Evolutionary conservation across 306 rosid species (phyloP).

Genomic region (Cajanus cajan): DNA sequence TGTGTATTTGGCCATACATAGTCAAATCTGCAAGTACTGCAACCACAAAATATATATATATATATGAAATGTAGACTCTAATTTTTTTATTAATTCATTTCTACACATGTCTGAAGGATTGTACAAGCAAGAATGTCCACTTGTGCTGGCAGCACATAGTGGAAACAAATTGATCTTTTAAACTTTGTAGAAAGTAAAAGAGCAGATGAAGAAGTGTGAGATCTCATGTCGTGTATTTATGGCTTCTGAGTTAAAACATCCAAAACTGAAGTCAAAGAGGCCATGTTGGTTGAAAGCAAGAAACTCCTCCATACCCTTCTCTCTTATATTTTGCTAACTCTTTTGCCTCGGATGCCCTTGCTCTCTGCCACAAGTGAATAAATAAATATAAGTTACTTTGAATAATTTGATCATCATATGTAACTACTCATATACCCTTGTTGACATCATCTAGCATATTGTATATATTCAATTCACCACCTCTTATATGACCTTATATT

Average conservation of each 20-base stretch:
- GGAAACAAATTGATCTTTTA: constrained; percentile 49
- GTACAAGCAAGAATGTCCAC: constrained; percentile 63
- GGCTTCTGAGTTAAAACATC: constrained; percentile 44
- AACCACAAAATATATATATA: constrained; percentile 5
- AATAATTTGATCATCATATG: not conserved
- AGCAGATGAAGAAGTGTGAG: constrained; percentile 33
- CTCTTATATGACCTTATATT: not conserved
- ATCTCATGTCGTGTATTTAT: constrained; percentile 53
- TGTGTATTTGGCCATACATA: not conserved
- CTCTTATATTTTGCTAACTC: constrained; percentile 58
- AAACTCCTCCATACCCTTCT: constrained; percentile 68
- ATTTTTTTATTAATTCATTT: constrained; percentile 35
- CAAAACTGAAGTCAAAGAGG: constrained; percentile 68
- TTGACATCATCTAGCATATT: not conserved
- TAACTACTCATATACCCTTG: constrained; percentile 1
- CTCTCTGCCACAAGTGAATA: constrained; percentile 51
- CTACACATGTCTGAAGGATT: constrained; percentile 38
- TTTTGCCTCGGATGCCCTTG: constrained; percentile 74
- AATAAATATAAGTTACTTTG: constrained; percentile 8
- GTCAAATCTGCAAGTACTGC: constrained; percentile 5
- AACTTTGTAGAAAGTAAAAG: constrained; percentile 22
- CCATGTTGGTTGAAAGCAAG: constrained; percentile 73
- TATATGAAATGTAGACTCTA: constrained; percentile 24
- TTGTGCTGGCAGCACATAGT: constrained; percentile 40
- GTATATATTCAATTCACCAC: not conserved